Evolutionary conservation across 345 rosid species (phyloP).

Genomic region (Corchorus capsularis): DNA sequence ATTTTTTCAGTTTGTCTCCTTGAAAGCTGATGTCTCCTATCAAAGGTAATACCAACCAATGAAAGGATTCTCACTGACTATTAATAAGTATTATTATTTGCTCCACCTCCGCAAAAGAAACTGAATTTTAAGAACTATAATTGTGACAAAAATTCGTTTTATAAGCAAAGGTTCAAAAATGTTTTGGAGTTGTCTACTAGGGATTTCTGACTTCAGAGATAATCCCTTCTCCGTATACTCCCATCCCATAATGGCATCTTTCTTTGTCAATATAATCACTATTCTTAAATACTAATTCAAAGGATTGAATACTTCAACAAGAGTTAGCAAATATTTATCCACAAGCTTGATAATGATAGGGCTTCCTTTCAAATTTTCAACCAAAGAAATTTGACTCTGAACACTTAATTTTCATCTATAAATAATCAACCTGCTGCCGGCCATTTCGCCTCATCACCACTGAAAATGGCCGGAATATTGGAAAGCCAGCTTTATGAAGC

Average conservation of each 20-base stretch:
- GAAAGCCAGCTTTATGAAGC: conserved; percentile 18
- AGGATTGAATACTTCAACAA: neutral
- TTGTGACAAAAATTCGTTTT: neutral
- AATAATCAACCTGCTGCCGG: neutral
- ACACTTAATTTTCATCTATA: neutral
- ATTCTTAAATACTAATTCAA: neutral
- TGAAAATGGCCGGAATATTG: neutral
- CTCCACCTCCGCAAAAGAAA: neutral
- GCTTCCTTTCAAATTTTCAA: too few species aligned
- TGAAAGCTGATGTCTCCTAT: neutral
- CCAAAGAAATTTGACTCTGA: neutral
- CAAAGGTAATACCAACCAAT: neutral
- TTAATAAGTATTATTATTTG: neutral
- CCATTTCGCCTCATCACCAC: neutral
- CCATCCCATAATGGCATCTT: neutral
- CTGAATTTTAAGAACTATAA: neutral
- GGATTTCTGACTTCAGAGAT: neutral
- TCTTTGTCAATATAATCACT: neutral
- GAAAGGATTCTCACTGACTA: neutral
- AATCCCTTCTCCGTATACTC: neutral
- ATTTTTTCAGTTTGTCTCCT: neutral
- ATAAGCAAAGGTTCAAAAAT: neutral
- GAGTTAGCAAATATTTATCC: neutral
- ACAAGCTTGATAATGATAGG: neutral
- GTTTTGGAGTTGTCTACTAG: neutral